Conservation (phyloP, 2,329 filamentous ascomycete species). For the Epicoccum nigrum region DNA sequence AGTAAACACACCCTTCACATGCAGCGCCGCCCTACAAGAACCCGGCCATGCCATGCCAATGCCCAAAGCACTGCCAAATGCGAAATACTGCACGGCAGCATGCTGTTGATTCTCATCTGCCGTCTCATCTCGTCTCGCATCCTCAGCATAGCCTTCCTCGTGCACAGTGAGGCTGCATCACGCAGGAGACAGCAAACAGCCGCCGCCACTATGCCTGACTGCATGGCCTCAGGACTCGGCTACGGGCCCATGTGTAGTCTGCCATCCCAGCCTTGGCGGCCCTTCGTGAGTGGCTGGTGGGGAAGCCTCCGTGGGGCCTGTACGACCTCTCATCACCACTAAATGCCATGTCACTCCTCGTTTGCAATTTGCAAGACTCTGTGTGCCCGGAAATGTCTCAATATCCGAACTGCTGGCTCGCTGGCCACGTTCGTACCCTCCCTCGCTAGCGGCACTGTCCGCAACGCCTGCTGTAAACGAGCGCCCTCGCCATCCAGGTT, state of each 20-base stretch:
- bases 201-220: slow-evolving; percentile 16
- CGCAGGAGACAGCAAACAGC: slow-evolving; percentile 24
- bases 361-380: slow-evolving; percentile 27
- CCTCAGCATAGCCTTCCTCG: slow-evolving; percentile 3
- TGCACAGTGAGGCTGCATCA: slow-evolving; percentile 3
- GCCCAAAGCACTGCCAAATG: too few species aligned
- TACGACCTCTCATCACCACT: slow-evolving; percentile 34
- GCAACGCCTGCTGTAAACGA: slow-evolving; percentile 30
- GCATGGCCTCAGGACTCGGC: slow-evolving; percentile 22
- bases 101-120: too few species aligned
- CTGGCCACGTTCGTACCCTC: slow-evolving; percentile 34
- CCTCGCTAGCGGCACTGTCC: slow-evolving; percentile 34
- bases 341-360: slow-evolving; percentile 20
- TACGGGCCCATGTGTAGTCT: slow-evolving; percentile 29
- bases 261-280: slow-evolving; percentile 31
- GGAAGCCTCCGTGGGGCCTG: slow-evolving; percentile 28
- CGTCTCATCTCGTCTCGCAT: background rate
- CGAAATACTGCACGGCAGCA: too few species aligned
- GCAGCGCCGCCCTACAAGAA: background rate
- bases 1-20: background rate
- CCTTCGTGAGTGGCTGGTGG: slow-evolving; percentile 23
- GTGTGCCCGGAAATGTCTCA: slow-evolving; percentile 27
- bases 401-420: slow-evolving; percentile 25
- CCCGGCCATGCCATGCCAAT: too few species aligned
- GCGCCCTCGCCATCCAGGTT: slow-evolving; percentile 32